Base-by-base conservation (phyloP, 2,329 filamentous ascomycete genomes). In the Stagonosporopsis rhizophila region DNA sequence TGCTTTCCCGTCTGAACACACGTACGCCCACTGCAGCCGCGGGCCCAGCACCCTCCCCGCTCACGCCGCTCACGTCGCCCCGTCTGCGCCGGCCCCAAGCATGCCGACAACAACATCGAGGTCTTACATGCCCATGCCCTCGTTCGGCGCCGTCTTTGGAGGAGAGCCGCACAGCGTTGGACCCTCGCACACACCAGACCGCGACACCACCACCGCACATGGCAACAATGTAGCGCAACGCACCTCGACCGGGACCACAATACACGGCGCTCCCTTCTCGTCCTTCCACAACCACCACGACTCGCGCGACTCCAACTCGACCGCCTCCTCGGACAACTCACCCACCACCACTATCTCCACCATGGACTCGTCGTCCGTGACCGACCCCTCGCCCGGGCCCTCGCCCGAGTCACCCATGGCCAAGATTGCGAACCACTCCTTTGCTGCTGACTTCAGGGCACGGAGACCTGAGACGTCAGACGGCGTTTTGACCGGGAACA, bases 301-400 rank as follows among this genome's bases (percentile, higher is more conserved):
- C 73, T 92, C 89, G 77, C 84, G 87, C 72, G 85, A 91, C 72
- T 92, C 89, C 78, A 89, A 86, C n/a, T 93, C 89, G 7, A 91
- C 89, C 15, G 91, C 91, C 62, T 98, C 95, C 1, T 91, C 91
- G 38, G 93, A 96, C 70, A 96, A 94, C 20, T 98, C 94, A 8
- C 95, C 95, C 1, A 98, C 94, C 7, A 97, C 93, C 3, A 96
- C 94, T 2, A 85, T 95, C 45, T 96, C 92, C 6, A 96, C 92
- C 19, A 91, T 94, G 61, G 94, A 96, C 78, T 96, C 93, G 5
- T 94, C 92, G 8, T 91, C 92, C 27, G 83, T 95, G 44, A 93
- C 93, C 27, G 94, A 98, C 68, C 89, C 91, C 7, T 97, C 94
- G 5, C 92, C 95, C 3, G 94, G 48, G 92, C 93, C 20, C 6